Evolutionary conservation across 2,329 filamentous ascomycete genomes (phyloP).

Genomic region (Bertia moriformis): DNA sequence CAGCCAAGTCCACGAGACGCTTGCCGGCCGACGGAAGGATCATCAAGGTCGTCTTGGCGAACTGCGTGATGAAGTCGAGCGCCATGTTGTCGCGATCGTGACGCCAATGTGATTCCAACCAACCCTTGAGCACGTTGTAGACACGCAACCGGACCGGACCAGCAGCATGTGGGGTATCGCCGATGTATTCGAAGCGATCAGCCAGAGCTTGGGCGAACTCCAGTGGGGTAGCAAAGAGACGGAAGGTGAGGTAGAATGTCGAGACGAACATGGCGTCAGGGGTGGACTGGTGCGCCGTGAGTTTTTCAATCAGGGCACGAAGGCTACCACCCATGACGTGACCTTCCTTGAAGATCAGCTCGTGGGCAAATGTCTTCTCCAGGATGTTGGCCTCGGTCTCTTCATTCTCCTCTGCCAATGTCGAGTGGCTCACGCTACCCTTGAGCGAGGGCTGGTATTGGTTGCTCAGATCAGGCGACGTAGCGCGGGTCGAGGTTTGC

Average conservation of each 20-base stretch:
- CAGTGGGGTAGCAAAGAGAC: constrained; percentile 71
- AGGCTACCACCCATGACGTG: constrained; percentile 88
- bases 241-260: constrained; percentile 91
- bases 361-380: constrained; percentile 82
- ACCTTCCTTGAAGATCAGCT: constrained; percentile 83
- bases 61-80: constrained; percentile 61
- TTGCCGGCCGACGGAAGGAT: constrained; percentile 65
- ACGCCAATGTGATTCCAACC: constrained; percentile 92
- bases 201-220: constrained; percentile 73
- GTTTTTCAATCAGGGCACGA: constrained; percentile 77
- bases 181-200: constrained; percentile 83
- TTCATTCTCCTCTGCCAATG: constrained; percentile 51
- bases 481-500: constrained; percentile 72
- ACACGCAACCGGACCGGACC: constrained; percentile 75
- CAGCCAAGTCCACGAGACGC: constrained; percentile 64
- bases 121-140: constrained; percentile 93
- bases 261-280: constrained; percentile 85
- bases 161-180: constrained; percentile 59
- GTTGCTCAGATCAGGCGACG: constrained; percentile 57
- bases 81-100: constrained; percentile 66
- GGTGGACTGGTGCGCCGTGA: constrained; percentile 84
- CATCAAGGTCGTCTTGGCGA: constrained; percentile 61
- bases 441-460: not conserved
- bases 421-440: constrained; percentile 1
- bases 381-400: constrained; percentile 73